Percentiles rank a stretch among this genome's conserved stretches.
Conservation (phyloP, 805 yeast species). For the Metschnikowia borealis region DNA sequence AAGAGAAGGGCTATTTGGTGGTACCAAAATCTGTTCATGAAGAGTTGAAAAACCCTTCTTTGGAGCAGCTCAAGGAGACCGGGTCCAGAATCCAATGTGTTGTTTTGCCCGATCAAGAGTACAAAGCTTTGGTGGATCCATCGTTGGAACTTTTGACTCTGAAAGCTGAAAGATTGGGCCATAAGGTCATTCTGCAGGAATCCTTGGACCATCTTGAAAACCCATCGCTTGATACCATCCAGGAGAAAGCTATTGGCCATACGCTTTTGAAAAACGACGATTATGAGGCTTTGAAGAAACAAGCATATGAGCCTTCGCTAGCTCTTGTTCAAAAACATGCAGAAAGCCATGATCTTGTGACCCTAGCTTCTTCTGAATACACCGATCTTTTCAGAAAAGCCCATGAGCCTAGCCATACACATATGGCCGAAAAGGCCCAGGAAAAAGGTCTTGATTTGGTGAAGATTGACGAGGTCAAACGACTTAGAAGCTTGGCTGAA, state of each 20-base stretch:
- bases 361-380: constrained; percentile 31
- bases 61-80: constrained; percentile 18
- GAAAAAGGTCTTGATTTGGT: constrained; percentile 8
- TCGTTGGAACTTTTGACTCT: constrained; percentile 3
- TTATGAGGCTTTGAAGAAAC: constrained; percentile 11
- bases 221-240: constrained; percentile 17
- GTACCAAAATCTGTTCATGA: constrained; percentile 8
- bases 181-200: constrained; percentile 3
- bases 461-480: constrained; percentile 5
- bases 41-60: constrained; percentile 16
- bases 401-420: constrained; percentile 26
- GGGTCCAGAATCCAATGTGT: constrained; percentile 11
- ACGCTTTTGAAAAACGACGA: constrained; percentile 17
- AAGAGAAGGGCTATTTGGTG: constrained; percentile 8
- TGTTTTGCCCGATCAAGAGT: constrained; percentile 13
- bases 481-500: constrained; percentile 4
- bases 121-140: constrained; percentile 8
- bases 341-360: constrained; percentile 28
- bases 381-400: constrained; percentile 29
- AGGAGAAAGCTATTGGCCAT: constrained; percentile 17
- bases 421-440: constrained; percentile 15
- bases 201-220: constrained; percentile 5
- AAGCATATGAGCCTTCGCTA: constrained; percentile 20
- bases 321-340: constrained; percentile 34
- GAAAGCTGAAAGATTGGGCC: constrained; percentile 3